A percentile compares a stretch with the other conserved stretches of the same genome.
Evolutionary conservation across 148 eudicot species (phyloP).

Genomic region (Amaranthus palmeri): DNA sequence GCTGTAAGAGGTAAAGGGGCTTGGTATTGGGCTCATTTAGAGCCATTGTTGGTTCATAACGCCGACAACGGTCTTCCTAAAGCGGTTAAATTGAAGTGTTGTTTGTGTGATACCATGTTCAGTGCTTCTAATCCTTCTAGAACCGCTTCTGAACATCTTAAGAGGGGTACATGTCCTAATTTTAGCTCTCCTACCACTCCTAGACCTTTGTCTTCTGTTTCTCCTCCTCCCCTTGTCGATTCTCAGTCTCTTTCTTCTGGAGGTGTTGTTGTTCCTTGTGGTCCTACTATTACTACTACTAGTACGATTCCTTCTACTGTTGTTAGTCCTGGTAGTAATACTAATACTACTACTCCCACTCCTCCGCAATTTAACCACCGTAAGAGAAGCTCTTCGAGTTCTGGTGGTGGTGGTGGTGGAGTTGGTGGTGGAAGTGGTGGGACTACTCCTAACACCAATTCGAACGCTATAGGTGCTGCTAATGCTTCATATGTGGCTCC

Average conservation of each 20-base stretch:
- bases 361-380: slow-evolving; percentile 36
- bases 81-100: slow-evolving; percentile 80
- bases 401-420: slow-evolving; percentile 35
- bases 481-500: slow-evolving; percentile 34
- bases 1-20: slow-evolving; percentile 94
- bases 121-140: slow-evolving; percentile 92
- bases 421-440: slow-evolving; percentile 26
- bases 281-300: neutral
- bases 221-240: slow-evolving; percentile 5
- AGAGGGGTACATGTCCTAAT: slow-evolving; percentile 89
- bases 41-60: slow-evolving; percentile 61
- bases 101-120: slow-evolving; percentile 66
- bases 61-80: slow-evolving; percentile 59
- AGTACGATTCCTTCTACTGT: neutral
- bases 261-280: neutral
- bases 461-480: neutral
- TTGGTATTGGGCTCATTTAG: slow-evolving; percentile 95
- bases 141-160: slow-evolving; percentile 90
- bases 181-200: slow-evolving; percentile 37
- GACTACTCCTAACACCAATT: neutral
- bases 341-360: slow-evolving; percentile 10
- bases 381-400: slow-evolving; percentile 41
- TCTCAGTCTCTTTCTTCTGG: neutral
- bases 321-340: neutral
- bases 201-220: slow-evolving; percentile 35